Conservation (phyloP, 805 yeast genomes). For the Lachancea waltii region DNA sequence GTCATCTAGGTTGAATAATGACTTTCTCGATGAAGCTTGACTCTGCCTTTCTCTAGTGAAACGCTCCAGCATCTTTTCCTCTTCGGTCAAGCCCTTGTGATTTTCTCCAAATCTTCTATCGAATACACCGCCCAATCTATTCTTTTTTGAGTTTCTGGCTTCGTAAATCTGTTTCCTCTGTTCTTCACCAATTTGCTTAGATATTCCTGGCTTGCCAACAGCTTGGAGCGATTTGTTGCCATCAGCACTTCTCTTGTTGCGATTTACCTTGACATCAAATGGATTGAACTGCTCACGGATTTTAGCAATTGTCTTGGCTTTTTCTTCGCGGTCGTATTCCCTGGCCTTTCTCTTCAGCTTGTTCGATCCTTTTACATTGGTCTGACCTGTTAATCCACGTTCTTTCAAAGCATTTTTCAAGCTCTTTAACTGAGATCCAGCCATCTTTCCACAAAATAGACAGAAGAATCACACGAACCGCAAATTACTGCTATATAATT, state of each 20-base stretch:
- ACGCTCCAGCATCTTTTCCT: constrained; percentile 92
- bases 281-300: constrained; percentile 86
- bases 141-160: constrained; percentile 52
- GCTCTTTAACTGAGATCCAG: constrained; percentile 82
- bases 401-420: constrained; percentile 69
- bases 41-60: constrained; percentile 82
- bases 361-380: constrained; percentile 54
- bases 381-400: constrained; percentile 82
- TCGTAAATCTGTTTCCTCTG: constrained; percentile 57
- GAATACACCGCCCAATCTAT: constrained; percentile 68
- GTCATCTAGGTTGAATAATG: constrained; percentile 70
- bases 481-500: neutral
- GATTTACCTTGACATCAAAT: constrained; percentile 70
- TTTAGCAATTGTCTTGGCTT: constrained; percentile 44
- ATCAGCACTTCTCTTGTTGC: constrained; percentile 46
- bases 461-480: constrained; percentile 2
- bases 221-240: constrained; percentile 40
- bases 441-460: constrained; percentile 39
- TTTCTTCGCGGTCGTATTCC: constrained; percentile 66
- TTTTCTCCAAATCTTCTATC: constrained; percentile 93
- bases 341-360: constrained; percentile 45
- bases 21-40: constrained; percentile 46
- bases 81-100: constrained; percentile 62
- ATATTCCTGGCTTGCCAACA: constrained; percentile 61
- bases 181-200: constrained; percentile 65